Conservation (phyloP, 257 asterid genomes). For the Penstemon barbatus region DNA sequence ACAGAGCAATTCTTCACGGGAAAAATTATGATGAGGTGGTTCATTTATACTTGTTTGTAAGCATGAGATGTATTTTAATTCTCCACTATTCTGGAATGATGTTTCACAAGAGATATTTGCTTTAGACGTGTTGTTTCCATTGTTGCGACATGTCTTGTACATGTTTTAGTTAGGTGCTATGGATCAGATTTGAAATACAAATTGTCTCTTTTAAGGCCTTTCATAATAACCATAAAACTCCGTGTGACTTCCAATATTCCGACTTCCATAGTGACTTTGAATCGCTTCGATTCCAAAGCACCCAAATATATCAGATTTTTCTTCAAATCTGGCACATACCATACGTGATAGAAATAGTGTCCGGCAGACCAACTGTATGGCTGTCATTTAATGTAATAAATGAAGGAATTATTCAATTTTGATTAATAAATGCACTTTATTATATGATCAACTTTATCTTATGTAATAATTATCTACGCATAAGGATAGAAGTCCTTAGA, state of each 20-base stretch:
- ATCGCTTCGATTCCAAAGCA: not conserved
- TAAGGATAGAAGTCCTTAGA: too few species aligned
- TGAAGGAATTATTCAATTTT: too few species aligned
- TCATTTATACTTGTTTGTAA: slow-evolving; percentile 14
- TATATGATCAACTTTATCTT: too few species aligned
- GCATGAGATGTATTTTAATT: slow-evolving; percentile 15
- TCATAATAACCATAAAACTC: not conserved
- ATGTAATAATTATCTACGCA: too few species aligned
- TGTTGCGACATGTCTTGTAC: slow-evolving; percentile 10
- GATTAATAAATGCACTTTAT: too few species aligned
- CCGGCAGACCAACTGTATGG: too few species aligned
- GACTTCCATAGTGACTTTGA: not conserved
- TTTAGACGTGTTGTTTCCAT: slow-evolving; percentile 16
- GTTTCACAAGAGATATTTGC: slow-evolving; percentile 17
- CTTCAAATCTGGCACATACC: not conserved
- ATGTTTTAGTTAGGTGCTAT: slow-evolving; percentile 7
- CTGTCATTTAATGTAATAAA: too few species aligned
- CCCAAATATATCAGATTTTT: not conserved
- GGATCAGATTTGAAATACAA: not conserved
- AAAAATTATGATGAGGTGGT: slow-evolving; percentile 56
- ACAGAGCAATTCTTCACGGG: slow-evolving; percentile 52
- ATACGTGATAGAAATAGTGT: too few species aligned
- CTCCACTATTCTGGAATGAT: slow-evolving; percentile 26
- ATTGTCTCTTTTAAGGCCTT: too few species aligned
- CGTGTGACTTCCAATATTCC: not conserved